A percentile compares a stretch with the other conserved stretches of the same genome.
phyloP scores from a whole-genome alignment of 2,329 filamentous ascomycete genomes.

The Rhynchosporium secalis region DNA sequence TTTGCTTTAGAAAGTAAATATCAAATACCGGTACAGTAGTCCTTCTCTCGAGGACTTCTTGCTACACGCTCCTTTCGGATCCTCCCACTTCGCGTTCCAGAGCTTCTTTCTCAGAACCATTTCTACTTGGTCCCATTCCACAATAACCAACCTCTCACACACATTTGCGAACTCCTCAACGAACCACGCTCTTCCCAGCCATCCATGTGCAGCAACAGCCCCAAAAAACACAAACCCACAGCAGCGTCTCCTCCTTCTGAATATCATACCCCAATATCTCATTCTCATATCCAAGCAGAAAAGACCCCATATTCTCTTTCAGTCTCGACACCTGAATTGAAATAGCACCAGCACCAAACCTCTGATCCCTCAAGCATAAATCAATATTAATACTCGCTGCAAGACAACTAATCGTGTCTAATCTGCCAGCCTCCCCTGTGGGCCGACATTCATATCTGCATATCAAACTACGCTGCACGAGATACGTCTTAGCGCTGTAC shows the following conservation, averaged over 20 bases:
- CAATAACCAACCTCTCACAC: not conserved
- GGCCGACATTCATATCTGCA: not conserved
- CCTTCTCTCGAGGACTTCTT: not conserved
- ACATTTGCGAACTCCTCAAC: not conserved
- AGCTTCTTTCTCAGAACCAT: not conserved
- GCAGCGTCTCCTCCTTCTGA: not conserved
- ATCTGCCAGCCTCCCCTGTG: not conserved
- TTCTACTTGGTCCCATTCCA: not conserved
- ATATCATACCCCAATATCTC: not conserved
- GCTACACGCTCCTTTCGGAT: not conserved
- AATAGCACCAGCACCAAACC: constrained; percentile 1
- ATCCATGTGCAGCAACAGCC: not conserved
- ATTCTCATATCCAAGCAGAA: not conserved
- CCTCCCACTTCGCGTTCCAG: constrained; percentile 4
- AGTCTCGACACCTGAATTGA: not conserved
- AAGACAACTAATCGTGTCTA: not conserved
- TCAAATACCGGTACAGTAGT: too few species aligned
- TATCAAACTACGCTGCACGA: constrained; percentile 3
- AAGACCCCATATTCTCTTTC: not conserved
- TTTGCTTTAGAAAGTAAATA: too few species aligned
- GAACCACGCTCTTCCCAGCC: not conserved
- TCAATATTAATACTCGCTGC: not conserved
- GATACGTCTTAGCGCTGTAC: constrained; percentile 14
- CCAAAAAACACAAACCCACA: constrained; percentile 5
- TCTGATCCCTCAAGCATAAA: not conserved